A percentile compares a stretch with the other conserved stretches of the same genome.
phyloP scores from a whole-genome alignment of 139 green algal genomes.

The Coelastrella sp. region DNA sequence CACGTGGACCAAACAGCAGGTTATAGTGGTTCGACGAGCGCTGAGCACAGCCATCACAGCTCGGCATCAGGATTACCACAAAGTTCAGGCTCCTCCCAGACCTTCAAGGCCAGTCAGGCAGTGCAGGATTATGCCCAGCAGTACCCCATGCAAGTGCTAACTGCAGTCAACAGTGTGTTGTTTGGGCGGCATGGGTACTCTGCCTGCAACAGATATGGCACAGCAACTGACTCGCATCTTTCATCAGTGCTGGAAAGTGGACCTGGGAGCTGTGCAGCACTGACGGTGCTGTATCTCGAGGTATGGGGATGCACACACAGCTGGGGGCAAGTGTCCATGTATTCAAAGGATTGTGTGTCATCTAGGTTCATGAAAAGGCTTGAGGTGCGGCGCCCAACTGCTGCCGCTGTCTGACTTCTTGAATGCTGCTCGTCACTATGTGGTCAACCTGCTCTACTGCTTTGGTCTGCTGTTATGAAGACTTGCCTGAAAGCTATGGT shows the following conservation, averaged over 20 bases:
- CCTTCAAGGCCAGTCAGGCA: neutral
- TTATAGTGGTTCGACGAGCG: neutral
- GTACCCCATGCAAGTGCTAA: conserved; percentile 54
- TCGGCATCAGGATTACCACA: neutral
- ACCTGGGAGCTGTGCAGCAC: conserved; percentile 59
- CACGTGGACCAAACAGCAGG: neutral
- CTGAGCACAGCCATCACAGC: neutral
- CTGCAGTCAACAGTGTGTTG: conserved; percentile 72
- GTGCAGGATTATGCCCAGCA: neutral
- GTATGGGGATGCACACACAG: conserved; percentile 14
- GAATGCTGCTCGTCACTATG: too few relatives aligned
- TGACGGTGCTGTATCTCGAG: conserved; percentile 78
- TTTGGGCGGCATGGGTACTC: conserved; percentile 74
- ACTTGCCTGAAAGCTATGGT: neutral
- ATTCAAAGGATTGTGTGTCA: neutral
- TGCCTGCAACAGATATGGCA: conserved; percentile 69
- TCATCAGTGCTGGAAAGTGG: conserved; percentile 69
- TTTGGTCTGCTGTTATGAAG: neutral
- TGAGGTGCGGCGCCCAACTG: too few relatives aligned
- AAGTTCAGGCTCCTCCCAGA: neutral
- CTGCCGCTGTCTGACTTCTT: too few relatives aligned
- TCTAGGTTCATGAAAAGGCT: neutral
- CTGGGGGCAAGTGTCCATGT: neutral
- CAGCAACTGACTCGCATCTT: conserved; percentile 65
- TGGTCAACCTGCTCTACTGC: too few relatives aligned